Evolutionary conservation across 140 eudicot species (phyloP), one percentile per base, ranked within the genome.

Genomic region (Cichorium intybus): DNA sequence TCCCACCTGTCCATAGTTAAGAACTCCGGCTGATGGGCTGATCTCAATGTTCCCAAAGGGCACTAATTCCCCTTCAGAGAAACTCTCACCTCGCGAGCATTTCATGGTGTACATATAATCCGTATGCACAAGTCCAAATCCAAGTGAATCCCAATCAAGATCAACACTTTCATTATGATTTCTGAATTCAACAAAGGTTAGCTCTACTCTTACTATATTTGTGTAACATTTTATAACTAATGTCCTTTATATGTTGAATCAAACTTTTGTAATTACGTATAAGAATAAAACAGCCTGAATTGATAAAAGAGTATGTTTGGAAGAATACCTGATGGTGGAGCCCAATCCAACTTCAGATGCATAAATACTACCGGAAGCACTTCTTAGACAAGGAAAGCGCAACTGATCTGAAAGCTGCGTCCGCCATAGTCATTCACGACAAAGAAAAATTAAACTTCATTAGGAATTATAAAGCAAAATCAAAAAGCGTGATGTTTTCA

Each of bases 1-100:
- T 62, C 27, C 22, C 31, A 93, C 99, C 86, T 93, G 99, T n/a
- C 99, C 99, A 63, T 93, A 93, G 68, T 93, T 93, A 49, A 93
- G 77, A 53, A 93, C 77, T 10, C 97, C 95, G 47, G 99, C 94
- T 2, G 90, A 83, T 7, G 99, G 99, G 69, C 81, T 88, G 71
- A 93, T 71, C 78, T 86, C 99, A 21, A 93, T 89, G 85, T 93
- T 93, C 55, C 99, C 97, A 75, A 76, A 93, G 16, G 79, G 86
- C 76, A 81, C 85, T 34, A 93, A 59, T 82, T 86, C 90, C 49
- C 99, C 99, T 26, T 82, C 70, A 7, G 81, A 60, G 68, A 93
- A 93, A 31, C 46, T 23, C 54, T 75, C 90, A 3, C 91, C 97
- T 27, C 60, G 77, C 17, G 88, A 46, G 62, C 97, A 93, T 66